phyloP scores from a whole-genome alignment of 2,329 filamentous ascomycete genomes.

The Fusarium lyarnte region DNA sequence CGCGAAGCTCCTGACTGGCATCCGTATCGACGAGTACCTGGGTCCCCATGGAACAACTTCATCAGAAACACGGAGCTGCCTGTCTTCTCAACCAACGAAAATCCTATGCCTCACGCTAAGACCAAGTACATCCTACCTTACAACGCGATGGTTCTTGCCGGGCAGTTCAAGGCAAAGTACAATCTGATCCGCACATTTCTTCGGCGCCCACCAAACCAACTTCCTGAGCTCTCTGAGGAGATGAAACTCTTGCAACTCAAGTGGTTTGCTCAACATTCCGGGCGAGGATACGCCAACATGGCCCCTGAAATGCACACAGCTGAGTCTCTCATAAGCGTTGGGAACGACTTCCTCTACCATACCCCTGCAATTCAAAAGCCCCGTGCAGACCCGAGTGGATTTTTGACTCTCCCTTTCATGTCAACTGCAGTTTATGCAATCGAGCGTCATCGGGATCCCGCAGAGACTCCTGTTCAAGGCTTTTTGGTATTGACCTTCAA shows the following conservation, averaged over 20 bases:
- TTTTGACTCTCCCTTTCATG: constrained; percentile 32
- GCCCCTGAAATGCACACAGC: not conserved
- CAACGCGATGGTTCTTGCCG: not conserved
- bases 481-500: constrained; percentile 22
- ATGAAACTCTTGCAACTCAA: not conserved
- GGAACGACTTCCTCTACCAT: not conserved
- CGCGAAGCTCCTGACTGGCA: constrained; percentile 29
- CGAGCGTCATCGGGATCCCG: constrained; percentile 9
- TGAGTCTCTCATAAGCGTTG: not conserved
- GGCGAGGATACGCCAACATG: not conserved
- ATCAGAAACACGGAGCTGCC: constrained; percentile 26
- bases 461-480: not conserved
- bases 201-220: not conserved
- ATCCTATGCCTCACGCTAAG: not conserved
- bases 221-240: not conserved
- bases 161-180: not conserved
- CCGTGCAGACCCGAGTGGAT: constrained; percentile 17
- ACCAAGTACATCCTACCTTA: not conserved
- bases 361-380: constrained; percentile 15
- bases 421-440: constrained; percentile 21
- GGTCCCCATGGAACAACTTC: constrained; percentile 41
- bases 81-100: not conserved
- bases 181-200: not conserved
- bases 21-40: constrained; percentile 30
- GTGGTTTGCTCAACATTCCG: not conserved